phyloP scores from a whole-genome alignment of 257 asterid species.

The Mentha longifolia region DNA sequence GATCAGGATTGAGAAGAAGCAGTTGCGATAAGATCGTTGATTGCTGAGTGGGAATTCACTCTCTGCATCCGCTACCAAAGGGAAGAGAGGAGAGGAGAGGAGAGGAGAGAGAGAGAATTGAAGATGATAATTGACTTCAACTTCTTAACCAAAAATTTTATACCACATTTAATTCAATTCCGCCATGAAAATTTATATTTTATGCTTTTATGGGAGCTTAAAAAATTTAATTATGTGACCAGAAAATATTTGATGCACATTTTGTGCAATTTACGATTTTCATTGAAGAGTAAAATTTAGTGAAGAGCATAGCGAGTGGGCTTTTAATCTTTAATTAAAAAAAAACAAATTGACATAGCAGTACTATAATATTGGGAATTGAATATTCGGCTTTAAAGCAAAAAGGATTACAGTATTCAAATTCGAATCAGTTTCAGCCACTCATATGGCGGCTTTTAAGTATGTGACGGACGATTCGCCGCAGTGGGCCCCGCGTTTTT shows the following conservation, averaged over 20 bases:
- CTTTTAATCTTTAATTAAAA: too few relatives aligned
- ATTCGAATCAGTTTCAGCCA: conserved; percentile 4
- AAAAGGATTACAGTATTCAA: not conserved
- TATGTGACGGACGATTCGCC: conserved; percentile 47
- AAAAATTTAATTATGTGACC: not conserved
- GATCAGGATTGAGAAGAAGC: conserved; percentile 32
- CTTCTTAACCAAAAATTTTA: not conserved
- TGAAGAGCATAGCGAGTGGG: too few relatives aligned
- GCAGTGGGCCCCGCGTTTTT: conserved; percentile 42
- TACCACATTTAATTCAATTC: not conserved
- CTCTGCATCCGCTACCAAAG: not conserved
- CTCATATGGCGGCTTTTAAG: conserved; percentile 19
- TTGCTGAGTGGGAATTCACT: conserved; percentile 12
- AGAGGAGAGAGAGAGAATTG: not conserved
- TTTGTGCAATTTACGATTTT: too few relatives aligned
- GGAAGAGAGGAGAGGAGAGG: not conserved
- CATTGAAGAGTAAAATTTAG: too few relatives aligned
- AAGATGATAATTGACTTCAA: conserved; percentile 13
- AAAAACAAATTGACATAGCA: too few relatives aligned
- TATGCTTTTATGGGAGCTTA: too few relatives aligned
- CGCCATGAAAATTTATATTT: too few relatives aligned
- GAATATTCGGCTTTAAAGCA: not conserved
- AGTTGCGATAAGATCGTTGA: conserved; percentile 29
- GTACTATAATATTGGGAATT: not conserved
- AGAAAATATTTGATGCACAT: too few relatives aligned